Conservation (phyloP, 352 stramenopile species). For the Globisporangium cylindrosporum region DNA sequence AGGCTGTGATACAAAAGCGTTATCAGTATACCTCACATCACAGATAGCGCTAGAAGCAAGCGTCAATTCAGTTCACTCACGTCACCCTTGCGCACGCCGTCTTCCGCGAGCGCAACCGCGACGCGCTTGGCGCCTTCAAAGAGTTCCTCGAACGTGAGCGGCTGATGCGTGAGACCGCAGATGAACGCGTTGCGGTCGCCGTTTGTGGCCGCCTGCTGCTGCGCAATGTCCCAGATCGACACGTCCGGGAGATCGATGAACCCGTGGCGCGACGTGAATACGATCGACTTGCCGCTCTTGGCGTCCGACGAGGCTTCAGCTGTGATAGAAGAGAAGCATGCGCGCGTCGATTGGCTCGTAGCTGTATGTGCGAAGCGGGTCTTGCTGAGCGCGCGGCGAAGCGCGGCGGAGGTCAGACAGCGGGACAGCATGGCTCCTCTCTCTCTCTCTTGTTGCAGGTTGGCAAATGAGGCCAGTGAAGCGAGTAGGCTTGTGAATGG, state of each 20-base stretch:
- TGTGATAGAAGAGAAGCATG: background rate
- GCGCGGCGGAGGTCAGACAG: constrained; percentile 5
- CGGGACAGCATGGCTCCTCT: no score
- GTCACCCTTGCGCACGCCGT: constrained; percentile 41
- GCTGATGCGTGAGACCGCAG: constrained; percentile 39
- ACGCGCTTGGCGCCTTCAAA: constrained; percentile 23
- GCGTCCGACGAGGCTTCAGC: background rate
- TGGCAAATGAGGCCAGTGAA: no score
- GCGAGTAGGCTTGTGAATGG: no score
- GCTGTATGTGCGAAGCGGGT: constrained; percentile 4
- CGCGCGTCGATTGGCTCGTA: background rate
- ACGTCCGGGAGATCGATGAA: constrained; percentile 44
- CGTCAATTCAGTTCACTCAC: constrained; percentile 21
- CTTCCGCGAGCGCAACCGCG: constrained; percentile 29
- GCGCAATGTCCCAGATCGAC: constrained; percentile 38
- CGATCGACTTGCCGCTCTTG: constrained; percentile 25
- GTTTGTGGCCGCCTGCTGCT: constrained; percentile 25
- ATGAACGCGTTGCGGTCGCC: constrained; percentile 30
- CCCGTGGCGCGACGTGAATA: constrained; percentile 53
- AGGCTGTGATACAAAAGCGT: constrained; percentile 24
- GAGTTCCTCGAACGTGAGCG: constrained; percentile 33
- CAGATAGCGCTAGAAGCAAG: constrained; percentile 11
- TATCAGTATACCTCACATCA: background rate
- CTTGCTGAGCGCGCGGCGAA: constrained; percentile 5
- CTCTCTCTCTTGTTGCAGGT: no score